phyloP scores from a whole-genome alignment of 2,329 filamentous ascomycete genomes.

The Hypoxylon sp. region DNA sequence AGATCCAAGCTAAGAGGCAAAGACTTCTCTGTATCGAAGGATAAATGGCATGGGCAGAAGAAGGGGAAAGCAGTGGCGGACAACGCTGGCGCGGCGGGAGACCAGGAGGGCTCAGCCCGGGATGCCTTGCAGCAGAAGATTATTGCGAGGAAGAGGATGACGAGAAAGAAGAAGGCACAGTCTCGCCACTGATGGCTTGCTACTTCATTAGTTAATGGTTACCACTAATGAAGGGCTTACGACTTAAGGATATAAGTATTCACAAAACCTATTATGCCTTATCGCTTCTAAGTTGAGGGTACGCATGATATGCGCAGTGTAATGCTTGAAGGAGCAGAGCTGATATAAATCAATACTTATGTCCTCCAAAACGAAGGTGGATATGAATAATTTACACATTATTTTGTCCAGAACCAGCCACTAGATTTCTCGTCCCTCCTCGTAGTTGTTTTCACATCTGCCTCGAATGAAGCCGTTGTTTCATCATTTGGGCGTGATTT shows the following conservation, averaged over 20 bases:
- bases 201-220: background rate
- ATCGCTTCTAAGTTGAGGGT: constrained; percentile 20
- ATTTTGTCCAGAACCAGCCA: constrained; percentile 43
- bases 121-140: constrained; percentile 76
- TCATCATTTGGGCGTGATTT: constrained; percentile 3
- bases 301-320: background rate
- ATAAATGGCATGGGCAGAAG: constrained; percentile 39
- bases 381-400: background rate
- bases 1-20: constrained; percentile 45
- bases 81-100: constrained; percentile 43
- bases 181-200: constrained; percentile 51
- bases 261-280: background rate
- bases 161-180: constrained; percentile 76
- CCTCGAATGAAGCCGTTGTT: constrained; percentile 9
- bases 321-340: constrained; percentile 12
- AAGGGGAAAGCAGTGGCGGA: constrained; percentile 36
- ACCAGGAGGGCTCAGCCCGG: constrained; percentile 51
- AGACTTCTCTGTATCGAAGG: constrained; percentile 57
- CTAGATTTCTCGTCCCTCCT: constrained; percentile 12
- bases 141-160: constrained; percentile 86
- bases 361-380: constrained; percentile 3
- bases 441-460: constrained; percentile 7
- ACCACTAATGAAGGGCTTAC: background rate
- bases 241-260: background rate
- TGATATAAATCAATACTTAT: background rate